These are phyloP conservation scores for Paspalum notatum DNA, from an alignment of 176 grass and related monocot genomes.

Conservation along the genomic window DNA sequence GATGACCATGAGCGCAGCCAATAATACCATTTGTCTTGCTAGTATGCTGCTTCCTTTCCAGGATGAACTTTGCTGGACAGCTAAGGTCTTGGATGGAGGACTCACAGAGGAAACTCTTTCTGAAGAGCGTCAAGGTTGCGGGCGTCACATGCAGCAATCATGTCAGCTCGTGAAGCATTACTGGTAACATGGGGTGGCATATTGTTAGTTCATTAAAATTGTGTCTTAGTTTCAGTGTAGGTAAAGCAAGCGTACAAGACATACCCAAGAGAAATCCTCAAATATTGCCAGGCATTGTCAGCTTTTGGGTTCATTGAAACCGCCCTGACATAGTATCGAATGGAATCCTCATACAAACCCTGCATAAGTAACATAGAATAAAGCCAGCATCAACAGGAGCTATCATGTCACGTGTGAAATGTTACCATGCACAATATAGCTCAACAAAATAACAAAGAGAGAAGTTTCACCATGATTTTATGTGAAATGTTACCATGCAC, in stretches of 20 bases:
- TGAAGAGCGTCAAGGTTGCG: constrained; percentile 91
- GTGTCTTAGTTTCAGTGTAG: background rate
- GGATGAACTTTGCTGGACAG: constrained; percentile 9
- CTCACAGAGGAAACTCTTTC: constrained; percentile 92
- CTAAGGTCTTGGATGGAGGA: background rate
- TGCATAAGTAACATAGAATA: constrained; percentile 44
- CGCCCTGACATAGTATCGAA: constrained; percentile 92
- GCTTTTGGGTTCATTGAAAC: constrained; percentile 96
- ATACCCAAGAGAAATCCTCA: constrained; percentile 85
- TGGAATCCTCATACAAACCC: constrained; percentile 93
- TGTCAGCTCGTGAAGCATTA: constrained; percentile 78
- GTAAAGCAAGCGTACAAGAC: constrained; percentile 12
- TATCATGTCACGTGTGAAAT: background rate
- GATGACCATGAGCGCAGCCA: constrained; percentile 10
- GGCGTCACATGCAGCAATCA: constrained; percentile 90
- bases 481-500: no score
- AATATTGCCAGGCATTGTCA: constrained; percentile 93
- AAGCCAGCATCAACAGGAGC: background rate
- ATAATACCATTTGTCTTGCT: background rate
- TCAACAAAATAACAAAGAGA: background rate
- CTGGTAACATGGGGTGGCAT: constrained; percentile 40
- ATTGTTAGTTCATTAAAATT: constrained; percentile 43
- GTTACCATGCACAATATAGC: constrained; percentile 4
- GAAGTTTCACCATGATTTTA: background rate
- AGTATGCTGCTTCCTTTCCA: background rate